Evolutionary conservation across 768 basidiomycete genomes (phyloP).

Genomic region (Amanita pseudoporphyria): DNA sequence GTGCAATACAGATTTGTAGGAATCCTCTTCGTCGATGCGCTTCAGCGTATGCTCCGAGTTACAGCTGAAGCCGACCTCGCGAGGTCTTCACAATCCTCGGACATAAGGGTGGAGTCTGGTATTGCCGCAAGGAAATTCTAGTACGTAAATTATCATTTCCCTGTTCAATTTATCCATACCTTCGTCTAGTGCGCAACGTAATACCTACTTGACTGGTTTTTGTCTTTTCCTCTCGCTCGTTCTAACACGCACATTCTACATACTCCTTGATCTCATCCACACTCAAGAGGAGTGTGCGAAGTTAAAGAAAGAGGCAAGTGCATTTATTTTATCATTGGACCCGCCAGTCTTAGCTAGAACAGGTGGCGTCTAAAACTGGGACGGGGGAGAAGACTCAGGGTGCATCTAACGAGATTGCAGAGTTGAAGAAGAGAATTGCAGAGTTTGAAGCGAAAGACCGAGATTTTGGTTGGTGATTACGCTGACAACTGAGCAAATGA

Average conservation of each 20-base stretch:
- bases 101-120: constrained; percentile 78
- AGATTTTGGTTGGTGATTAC: constrained; percentile 47
- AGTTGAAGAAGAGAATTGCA: constrained; percentile 60
- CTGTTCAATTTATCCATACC: background rate
- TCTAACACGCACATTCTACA: constrained; percentile 86
- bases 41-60: constrained; percentile 87
- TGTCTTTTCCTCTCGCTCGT: constrained; percentile 94
- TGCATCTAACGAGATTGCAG: constrained; percentile 46
- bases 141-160: constrained; percentile 31
- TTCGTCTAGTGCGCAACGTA: constrained; percentile 64
- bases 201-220: constrained; percentile 88
- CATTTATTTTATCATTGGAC: background rate
- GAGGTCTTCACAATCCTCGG: constrained; percentile 42
- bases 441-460: constrained; percentile 45
- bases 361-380: constrained; percentile 11
- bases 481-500: background rate
- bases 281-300: constrained; percentile 82
- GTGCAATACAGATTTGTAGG: constrained; percentile 56
- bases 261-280: constrained; percentile 85
- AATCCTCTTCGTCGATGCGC: constrained; percentile 82
- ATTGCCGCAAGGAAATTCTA: constrained; percentile 92
- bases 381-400: constrained; percentile 23
- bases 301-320: constrained; percentile 52
- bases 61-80: constrained; percentile 62
- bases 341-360: background rate